A percentile compares a stretch with the other conserved stretches of the same genome.
Conservation (phyloP, 352 stramenopile species). For the Globisporangium yorkense region DNA sequence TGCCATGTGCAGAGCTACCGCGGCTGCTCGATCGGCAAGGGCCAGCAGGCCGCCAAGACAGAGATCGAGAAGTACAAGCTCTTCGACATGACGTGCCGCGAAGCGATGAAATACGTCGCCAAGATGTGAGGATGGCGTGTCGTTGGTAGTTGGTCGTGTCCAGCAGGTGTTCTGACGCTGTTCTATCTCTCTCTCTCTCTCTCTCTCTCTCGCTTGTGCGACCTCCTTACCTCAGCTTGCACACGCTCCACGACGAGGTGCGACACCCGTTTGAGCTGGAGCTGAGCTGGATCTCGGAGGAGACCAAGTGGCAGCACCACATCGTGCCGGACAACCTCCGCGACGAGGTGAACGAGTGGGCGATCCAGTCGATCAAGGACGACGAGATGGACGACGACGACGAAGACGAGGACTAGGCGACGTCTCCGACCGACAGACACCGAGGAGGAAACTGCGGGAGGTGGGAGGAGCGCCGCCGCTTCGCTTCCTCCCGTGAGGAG, state of each 20-base stretch:
- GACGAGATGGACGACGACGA: constrained; percentile 86
- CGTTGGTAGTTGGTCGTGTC: background rate
- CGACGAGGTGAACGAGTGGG: constrained; percentile 82
- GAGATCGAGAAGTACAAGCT: constrained; percentile 99
- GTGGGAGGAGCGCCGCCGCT: background rate
- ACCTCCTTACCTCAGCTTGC: constrained; percentile 54
- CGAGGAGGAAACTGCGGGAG: background rate
- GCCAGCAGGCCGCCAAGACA: constrained; percentile 97
- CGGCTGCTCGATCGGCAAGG: constrained; percentile 96
- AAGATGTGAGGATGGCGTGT: constrained; percentile 89
- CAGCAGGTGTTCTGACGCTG: background rate
- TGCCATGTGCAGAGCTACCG: constrained; percentile 89
- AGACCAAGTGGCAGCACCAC: constrained; percentile 93
- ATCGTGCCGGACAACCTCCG: constrained; percentile 89
- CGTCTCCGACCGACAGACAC: background rate
- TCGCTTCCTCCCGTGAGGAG: background rate
- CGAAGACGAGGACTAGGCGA: constrained; percentile 64
- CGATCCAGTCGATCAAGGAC: constrained; percentile 80
- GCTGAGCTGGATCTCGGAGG: constrained; percentile 96
- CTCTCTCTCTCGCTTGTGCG: background rate
- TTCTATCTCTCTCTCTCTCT: background rate
- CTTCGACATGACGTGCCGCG: constrained; percentile 90
- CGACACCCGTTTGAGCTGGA: constrained; percentile 99
- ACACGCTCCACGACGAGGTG: constrained; percentile 94
- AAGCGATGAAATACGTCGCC: constrained; percentile 97